Evolutionary conservation across 2,329 filamentous ascomycete genomes (phyloP).

Genomic region (Sclerotinia subarctica): DNA sequence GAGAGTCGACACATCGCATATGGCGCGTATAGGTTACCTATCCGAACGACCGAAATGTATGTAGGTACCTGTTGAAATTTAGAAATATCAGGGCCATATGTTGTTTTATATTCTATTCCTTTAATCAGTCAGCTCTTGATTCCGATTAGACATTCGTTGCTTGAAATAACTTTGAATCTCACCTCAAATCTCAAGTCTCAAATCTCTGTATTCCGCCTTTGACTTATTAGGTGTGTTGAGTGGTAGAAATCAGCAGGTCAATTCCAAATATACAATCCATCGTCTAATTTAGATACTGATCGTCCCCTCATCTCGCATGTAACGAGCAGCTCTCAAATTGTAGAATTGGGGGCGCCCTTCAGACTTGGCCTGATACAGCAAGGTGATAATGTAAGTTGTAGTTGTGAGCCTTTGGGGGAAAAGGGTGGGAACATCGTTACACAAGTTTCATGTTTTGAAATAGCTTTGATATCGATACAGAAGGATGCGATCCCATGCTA

Average conservation of each 20-base stretch:
- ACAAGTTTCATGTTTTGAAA: constrained; percentile 12
- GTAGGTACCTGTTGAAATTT: neutral
- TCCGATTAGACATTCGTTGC: neutral
- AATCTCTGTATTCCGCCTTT: neutral
- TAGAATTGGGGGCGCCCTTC: neutral
- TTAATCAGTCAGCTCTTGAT: neutral
- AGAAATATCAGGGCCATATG: neutral
- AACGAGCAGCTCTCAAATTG: neutral
- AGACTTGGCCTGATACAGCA: constrained; percentile 4
- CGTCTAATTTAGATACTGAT: neutral
- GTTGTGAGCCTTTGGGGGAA: neutral
- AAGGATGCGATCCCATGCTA: constrained; percentile 2
- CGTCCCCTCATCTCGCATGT: neutral
- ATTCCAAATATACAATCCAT: neutral
- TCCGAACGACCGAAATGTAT: neutral
- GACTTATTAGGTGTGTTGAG: neutral
- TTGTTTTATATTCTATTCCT: neutral
- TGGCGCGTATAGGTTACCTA: neutral
- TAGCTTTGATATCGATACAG: neutral
- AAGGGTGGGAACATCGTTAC: neutral
- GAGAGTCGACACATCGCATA: neutral
- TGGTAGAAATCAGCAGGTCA: neutral
- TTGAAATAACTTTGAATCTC: neutral
- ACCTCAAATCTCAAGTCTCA: too few relatives aligned
- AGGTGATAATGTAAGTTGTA: neutral